Percentiles rank a stretch among this genome's conserved stretches.
Conservation (phyloP, 2,329 filamentous ascomycete genomes). For the Cryphonectria parasitica region DNA sequence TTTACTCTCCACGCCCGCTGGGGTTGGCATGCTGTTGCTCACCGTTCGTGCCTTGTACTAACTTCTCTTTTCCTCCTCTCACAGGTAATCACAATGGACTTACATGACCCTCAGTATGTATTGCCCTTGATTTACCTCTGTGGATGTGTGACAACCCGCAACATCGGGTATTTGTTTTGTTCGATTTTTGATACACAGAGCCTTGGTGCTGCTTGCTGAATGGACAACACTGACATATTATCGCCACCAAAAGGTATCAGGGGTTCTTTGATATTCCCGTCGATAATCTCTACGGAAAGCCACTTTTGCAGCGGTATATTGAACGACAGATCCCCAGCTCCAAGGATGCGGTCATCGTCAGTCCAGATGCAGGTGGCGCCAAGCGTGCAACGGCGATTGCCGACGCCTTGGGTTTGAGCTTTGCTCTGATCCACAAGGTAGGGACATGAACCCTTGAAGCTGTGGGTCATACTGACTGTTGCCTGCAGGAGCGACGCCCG, state of each 20-base stretch:
- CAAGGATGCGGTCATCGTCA: slow-evolving; percentile 87
- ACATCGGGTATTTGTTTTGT: neutral
- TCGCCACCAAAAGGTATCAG: slow-evolving; percentile 64
- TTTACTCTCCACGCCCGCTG: too few species aligned
- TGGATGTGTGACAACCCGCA: neutral
- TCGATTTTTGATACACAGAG: neutral
- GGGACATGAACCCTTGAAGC: slow-evolving; percentile 44
- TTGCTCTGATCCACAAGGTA: slow-evolving; percentile 93
- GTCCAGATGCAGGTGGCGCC: slow-evolving; percentile 92
- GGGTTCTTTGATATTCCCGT: slow-evolving; percentile 99
- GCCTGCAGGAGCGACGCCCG: slow-evolving; percentile 76
- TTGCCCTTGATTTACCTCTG: neutral
- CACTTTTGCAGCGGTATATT: slow-evolving; percentile 71
- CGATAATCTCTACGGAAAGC: slow-evolving; percentile 91
- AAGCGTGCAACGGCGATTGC: slow-evolving; percentile 96
- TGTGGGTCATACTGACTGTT: slow-evolving; percentile 24
- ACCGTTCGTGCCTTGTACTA: slow-evolving; percentile 12
- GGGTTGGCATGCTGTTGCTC: neutral
- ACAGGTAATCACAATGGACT: slow-evolving; percentile 92
- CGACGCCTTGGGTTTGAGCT: slow-evolving; percentile 89
- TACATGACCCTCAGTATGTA: slow-evolving; percentile 78
- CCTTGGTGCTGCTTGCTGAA: neutral
- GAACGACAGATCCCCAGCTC: slow-evolving; percentile 78
- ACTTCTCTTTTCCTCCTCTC: slow-evolving; percentile 15
- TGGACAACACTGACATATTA: slow-evolving; percentile 18